Base-by-base conservation (phyloP, 2,329 filamentous ascomycete species). In the Pseudophaeomoniella oleicola region DNA sequence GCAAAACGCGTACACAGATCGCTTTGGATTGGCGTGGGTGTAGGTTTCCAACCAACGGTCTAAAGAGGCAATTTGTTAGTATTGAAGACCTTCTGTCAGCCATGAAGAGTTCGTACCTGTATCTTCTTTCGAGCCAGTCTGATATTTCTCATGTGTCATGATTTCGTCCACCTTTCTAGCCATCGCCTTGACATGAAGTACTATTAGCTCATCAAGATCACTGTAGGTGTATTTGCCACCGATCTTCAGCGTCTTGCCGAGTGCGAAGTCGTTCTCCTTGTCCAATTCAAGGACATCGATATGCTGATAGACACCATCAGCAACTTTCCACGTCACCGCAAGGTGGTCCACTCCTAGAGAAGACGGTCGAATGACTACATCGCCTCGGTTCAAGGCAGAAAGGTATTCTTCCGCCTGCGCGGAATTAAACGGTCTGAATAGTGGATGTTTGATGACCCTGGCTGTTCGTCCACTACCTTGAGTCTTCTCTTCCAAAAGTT, bases 151-250 rank as follows among this genome's bases (percentile, higher is more conserved):
- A 57, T 94, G 80, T 46, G 80, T 75, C 69, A 85, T 90, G 67
- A 98, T 78, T 66, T 98, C 88, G 46, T 93, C 85, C 36, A 96
- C 88, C 69, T 98, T 98, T 60, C 81, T 83, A 13, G 86, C 82
- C 90, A 96, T 98, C 36, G 87, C 84, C 64, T 94, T 90, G 54
- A 98, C 84, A 55, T 98, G 90, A 52, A 90, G 82, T 53, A 93
- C 87, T 47, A 98, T 96, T 63, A 98, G 61, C 57, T 98, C 90
- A 60, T 98, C 90, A 42, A 98, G 67, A 78, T 98, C 90, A 42
- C 77, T 85, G 64, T 98, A 98, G 5, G 75, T 88, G 60, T 86
- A 87, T 56, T 87, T 88, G 48, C 83, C 82, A 19, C 78, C 81
- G 37, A 98, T 83, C 44, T 83, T 82, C 37, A 98, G 70, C 30